A percentile compares a stretch with the other conserved stretches of the same genome.
phyloP scores from a whole-genome alignment of 495 filamentous ascomycete genomes.

The Xylaria scruposa region DNA sequence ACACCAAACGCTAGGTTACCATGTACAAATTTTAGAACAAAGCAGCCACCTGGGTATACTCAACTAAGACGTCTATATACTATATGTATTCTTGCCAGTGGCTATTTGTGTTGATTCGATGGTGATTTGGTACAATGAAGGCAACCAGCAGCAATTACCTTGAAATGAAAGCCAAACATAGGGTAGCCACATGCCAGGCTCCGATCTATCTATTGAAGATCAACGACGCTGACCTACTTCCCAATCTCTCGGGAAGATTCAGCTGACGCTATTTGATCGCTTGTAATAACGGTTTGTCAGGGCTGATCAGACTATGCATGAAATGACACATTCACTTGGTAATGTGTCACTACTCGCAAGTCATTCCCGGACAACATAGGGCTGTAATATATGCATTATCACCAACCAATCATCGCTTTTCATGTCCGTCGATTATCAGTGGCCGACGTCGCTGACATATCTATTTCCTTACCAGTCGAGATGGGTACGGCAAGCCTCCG shows the following conservation, averaged over 20 bases:
- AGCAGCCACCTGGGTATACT: not conserved
- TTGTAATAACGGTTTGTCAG: not conserved
- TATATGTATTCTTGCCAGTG: not conserved
- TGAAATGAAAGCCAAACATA: not conserved
- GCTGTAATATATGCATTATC: constrained; percentile 3
- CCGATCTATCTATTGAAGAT: not conserved
- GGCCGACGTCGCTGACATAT: not conserved
- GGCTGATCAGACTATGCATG: not conserved
- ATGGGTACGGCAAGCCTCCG: not conserved
- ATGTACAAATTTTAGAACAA: constrained; percentile 4
- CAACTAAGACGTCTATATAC: not conserved
- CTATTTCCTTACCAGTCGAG: not conserved
- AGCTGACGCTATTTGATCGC: not conserved
- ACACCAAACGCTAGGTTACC: not conserved
- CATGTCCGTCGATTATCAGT: not conserved
- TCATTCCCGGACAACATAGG: not conserved
- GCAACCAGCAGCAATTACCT: not conserved
- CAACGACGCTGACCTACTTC: not conserved
- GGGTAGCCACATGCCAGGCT: not conserved
- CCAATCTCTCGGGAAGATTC: not conserved
- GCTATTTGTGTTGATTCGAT: not conserved
- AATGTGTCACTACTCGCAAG: too few relatives aligned
- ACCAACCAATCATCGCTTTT: not conserved
- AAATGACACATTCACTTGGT: not conserved
- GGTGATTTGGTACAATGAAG: not conserved